Base-by-base conservation (phyloP, 352 stramenopile species). In the Phytophthora pini region DNA sequence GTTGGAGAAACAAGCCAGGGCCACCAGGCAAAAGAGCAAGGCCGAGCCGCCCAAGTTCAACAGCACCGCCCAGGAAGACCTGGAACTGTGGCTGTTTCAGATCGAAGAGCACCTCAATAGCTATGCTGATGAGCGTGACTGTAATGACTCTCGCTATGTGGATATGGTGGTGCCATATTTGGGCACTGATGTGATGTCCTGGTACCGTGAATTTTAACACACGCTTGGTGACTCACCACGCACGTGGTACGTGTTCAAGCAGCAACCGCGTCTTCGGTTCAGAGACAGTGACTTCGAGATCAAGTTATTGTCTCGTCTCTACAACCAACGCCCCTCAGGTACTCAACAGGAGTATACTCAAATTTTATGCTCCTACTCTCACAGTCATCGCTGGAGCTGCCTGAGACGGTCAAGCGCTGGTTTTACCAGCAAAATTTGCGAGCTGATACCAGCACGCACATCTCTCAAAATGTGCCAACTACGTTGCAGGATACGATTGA, bases 41-140 rank as follows among this genome's bases (percentile, higher is more conserved):
- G 47, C 41, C 17, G 20, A 61, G 9, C 43, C 47, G 5, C 59
- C 59, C 5, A 56, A 67, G 49, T 67, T 67, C 20, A 60, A 56
- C 34, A 31, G 41, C 15, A 56, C 41, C 20, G 40, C 59, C 27
- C 46, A 52, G 2, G 48, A 67, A 11, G 41, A 67, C n/a, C 15
- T 67, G 5, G 49, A 67, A 31, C 40, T 61, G 4, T 61, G 59
- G 59, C 24, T 56, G 3, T 67, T 67, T 22, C 48, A 66, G 32
- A 55, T 56, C 8, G 59, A 67, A 6, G 50, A 67, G 24, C 50
- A 61, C 32, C 61, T 67, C 20, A 67, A 41, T 20, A 55, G 46
- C 24, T 61, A 56, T 31, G 27, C 57, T 7, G 32, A 31, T 12
- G 49, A 61, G 34, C 34, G 56, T 17, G 41, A 48, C 20, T 29